These are phyloP conservation scores for Hyphopichia homilentoma DNA, from an alignment of 805 yeast species.

Conservation along the genomic window DNA sequence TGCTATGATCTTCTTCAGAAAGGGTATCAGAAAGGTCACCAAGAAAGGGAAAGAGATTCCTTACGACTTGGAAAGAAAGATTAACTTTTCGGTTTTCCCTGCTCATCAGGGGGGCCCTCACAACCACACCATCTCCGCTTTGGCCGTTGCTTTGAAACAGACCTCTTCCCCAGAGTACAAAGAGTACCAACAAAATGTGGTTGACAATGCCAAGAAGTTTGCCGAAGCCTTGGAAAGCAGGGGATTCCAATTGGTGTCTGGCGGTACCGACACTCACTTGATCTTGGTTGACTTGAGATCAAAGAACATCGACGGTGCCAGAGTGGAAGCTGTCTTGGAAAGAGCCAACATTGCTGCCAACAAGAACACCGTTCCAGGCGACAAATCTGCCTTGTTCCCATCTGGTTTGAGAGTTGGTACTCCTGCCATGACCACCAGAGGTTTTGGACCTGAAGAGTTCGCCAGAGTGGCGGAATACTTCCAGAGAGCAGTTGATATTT, in stretches of 20 bases:
- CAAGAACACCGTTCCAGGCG: conserved; percentile 98
- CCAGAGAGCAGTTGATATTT: conserved; percentile 68
- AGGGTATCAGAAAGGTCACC: conserved; percentile 84
- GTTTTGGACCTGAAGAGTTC: conserved; percentile 86
- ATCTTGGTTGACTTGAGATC: conserved; percentile 85
- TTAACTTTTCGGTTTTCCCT: conserved; percentile 98
- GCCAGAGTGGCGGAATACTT: conserved; percentile 74
- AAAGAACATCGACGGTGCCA: conserved; percentile 92
- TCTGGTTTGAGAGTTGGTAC: conserved; percentile 98
- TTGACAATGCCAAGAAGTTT: conserved; percentile 81
- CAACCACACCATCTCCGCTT: conserved; percentile 96
- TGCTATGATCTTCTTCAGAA: conserved; percentile 98
- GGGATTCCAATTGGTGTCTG: conserved; percentile 82
- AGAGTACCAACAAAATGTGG: conserved; percentile 83
- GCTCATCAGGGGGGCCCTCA: conserved; percentile 99
- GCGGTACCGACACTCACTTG: conserved; percentile 97
- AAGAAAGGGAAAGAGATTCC: conserved; percentile 89
- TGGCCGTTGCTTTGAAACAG: conserved; percentile 96
- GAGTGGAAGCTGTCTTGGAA: conserved; percentile 94
- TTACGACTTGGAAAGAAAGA: conserved; percentile 90
- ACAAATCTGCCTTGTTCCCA: conserved; percentile 93
- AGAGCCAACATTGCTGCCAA: conserved; percentile 91
- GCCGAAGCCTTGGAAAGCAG: conserved; percentile 67
- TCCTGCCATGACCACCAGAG: conserved; percentile 98
- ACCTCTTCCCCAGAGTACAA: conserved; percentile 87